Conservation (phyloP, 306 rosid genomes). For the Trifolium dubium region DNA sequence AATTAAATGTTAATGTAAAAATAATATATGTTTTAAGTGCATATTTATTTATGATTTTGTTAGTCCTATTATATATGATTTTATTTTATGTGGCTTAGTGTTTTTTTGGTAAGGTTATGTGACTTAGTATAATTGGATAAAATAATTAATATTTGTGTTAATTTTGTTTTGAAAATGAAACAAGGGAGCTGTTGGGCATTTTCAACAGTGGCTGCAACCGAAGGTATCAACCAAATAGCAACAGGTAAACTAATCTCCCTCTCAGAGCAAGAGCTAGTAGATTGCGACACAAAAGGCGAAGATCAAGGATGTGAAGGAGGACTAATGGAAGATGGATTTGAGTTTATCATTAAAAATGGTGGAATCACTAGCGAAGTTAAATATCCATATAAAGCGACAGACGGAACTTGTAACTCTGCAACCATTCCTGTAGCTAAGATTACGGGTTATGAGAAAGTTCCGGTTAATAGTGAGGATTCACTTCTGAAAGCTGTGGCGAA, state of each 20-base stretch:
- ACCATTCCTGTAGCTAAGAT: conserved; percentile 9
- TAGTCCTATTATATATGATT: too few species aligned
- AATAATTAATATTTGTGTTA: background rate
- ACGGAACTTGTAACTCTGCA: conserved; percentile 30
- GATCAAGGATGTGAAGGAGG: conserved; percentile 48
- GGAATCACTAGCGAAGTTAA: conserved; percentile 42
- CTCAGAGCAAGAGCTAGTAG: conserved; percentile 43
- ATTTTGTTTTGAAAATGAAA: conserved; percentile 20
- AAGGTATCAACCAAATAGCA: conserved; percentile 35
- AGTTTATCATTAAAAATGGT: conserved; percentile 40
- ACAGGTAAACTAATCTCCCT: conserved; percentile 36
- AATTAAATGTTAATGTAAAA: too few species aligned
- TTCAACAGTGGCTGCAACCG: conserved; percentile 35
- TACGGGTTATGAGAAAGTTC: conserved; percentile 46
- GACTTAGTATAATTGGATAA: background rate
- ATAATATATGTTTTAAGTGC: too few species aligned
- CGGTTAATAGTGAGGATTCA: conserved; percentile 30
- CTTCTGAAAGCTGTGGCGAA: conserved; percentile 39
- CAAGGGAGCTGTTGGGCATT: conserved; percentile 48
- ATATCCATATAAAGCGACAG: conserved; percentile 39
- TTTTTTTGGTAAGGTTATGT: too few species aligned
- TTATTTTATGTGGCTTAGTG: too few species aligned
- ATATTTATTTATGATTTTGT: too few species aligned
- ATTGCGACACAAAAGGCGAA: conserved; percentile 40
- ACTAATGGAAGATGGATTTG: conserved; percentile 42